Base-by-base conservation (phyloP, 371 early-diverging fungal genomes). In the Mucor plumbeus region DNA sequence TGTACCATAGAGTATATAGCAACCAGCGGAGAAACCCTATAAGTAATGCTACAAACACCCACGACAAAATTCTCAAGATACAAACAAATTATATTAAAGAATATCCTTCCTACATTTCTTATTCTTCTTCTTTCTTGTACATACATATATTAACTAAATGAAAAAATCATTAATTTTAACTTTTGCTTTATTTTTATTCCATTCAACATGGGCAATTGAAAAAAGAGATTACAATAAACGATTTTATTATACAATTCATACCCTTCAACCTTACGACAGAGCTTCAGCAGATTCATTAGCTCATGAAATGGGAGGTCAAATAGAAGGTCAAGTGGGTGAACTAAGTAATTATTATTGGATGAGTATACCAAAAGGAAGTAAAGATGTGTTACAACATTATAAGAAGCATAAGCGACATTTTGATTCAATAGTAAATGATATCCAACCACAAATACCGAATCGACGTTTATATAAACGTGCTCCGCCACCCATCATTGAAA, bases 281-380 rank as follows among this genome's bases (percentile, higher is more conserved):
- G 17, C 41, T 1, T 65, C 75, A 13, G 74, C 78, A 1, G 58
- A 64, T 7, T 65, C 74, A 48, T 65, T 83, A 21, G 83, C 84
- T 8, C 48, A 62, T 1, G 67, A 74, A 8, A 67, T 88, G 11
- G 80, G 80, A 13, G 83, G 86, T 14, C 71, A 78, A 48, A 82
- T 83, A 43, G 75, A 90, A 56, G 91, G 91, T 10, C 85, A 74
- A 34, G 88, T 93, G 15, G 93, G 92, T 19, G 88, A 89, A 64
- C 69, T 94, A 48, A 9, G 54, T 0, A 76, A 85, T 56, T 85
- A 92, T 72, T 90, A 86, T 70, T 85, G 88, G 71, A 79, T 89
- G 56, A 87, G 91, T n/a, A 48, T 68, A 48, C 66, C 71, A 15
- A 58, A 15, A 10, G 40, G 44, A 7, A 35, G 34, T 15, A 76